These are phyloP conservation scores for Trypanosoma boissoni DNA, from an alignment of 208 protist species.

Conservation along the genomic window DNA sequence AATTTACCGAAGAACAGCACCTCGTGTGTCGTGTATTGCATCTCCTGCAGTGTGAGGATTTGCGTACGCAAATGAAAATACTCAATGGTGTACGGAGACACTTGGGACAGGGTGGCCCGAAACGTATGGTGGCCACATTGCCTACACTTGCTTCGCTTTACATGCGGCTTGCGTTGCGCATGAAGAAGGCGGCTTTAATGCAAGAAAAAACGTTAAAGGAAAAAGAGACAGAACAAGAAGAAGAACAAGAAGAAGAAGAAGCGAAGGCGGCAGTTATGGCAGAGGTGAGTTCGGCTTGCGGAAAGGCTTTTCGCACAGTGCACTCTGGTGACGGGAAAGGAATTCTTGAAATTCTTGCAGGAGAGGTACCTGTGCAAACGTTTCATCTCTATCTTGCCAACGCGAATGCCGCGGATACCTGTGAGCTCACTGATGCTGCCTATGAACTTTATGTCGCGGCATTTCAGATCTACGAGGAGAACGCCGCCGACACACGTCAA, in stretches of 20 bases:
- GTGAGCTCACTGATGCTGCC: conserved; percentile 62
- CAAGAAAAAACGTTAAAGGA: not conserved
- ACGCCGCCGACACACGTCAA: conserved; percentile 72
- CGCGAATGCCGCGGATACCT: conserved; percentile 76
- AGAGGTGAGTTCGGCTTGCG: conserved; percentile 4
- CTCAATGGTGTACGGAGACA: conserved; percentile 83
- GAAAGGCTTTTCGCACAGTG: conserved; percentile 48
- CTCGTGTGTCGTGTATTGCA: conserved; percentile 90
- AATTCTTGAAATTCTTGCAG: conserved; percentile 63
- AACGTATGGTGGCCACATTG: conserved; percentile 82
- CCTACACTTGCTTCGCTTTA: conserved; percentile 83
- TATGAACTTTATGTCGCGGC: conserved; percentile 92
- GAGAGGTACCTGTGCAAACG: conserved; percentile 38
- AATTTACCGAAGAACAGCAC: conserved; percentile 93
- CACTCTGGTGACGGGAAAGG: conserved; percentile 75
- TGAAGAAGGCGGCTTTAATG: conserved; percentile 11
- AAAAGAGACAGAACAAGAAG: not conserved
- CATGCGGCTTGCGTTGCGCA: conserved; percentile 58
- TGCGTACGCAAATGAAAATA: conserved; percentile 85
- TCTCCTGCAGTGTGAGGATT: conserved; percentile 78
- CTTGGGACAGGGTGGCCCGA: conserved; percentile 83
- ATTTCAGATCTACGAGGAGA: conserved; percentile 94
- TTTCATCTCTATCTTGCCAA: conserved; percentile 88
- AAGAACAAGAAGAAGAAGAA: not conserved
- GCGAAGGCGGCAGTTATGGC: conserved; percentile 1